Evolutionary conservation across 2,329 filamentous ascomycete genomes (phyloP).

Genomic region (Aspergillus neotritici): DNA sequence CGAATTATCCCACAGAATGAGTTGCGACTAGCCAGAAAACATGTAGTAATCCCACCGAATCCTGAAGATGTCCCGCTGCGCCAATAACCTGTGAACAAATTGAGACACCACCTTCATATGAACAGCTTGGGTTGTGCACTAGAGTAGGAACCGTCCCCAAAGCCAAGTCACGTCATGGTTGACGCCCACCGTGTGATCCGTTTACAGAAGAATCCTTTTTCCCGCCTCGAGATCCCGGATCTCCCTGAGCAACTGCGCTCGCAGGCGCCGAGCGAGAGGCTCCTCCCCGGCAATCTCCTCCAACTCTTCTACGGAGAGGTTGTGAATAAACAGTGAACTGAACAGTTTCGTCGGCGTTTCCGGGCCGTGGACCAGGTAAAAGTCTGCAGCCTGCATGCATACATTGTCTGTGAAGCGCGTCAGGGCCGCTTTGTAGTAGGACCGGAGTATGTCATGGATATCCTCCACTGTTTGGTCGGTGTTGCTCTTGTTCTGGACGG

Average conservation of each 20-base stretch:
- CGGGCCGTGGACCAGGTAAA: slow-evolving; percentile 48
- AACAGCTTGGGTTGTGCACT: too few relatives aligned
- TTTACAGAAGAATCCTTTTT: slow-evolving; percentile 21
- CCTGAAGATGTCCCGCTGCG: too few relatives aligned
- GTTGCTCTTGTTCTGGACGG: slow-evolving; percentile 13
- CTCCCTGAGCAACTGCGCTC: slow-evolving; percentile 43
- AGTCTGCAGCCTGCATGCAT: slow-evolving; percentile 53
- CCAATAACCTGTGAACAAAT: too few relatives aligned
- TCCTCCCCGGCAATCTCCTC: slow-evolving; percentile 57
- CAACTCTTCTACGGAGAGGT: slow-evolving; percentile 46
- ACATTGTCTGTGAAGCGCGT: slow-evolving; percentile 61
- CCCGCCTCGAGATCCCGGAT: slow-evolving; percentile 43
- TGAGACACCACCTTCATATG: too few relatives aligned
- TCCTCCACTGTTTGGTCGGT: slow-evolving; percentile 32
- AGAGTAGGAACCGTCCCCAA: too few relatives aligned
- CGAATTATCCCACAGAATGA: too few relatives aligned
- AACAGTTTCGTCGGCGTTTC: slow-evolving; percentile 51
- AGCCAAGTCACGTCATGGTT: too few relatives aligned
- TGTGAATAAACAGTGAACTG: slow-evolving; percentile 46
- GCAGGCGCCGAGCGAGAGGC: slow-evolving; percentile 32
- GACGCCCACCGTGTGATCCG: too few relatives aligned
- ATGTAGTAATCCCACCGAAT: too few relatives aligned
- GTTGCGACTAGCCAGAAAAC: too few relatives aligned
- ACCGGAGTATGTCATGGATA: slow-evolving; percentile 55
- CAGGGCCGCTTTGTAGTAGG: slow-evolving; percentile 57